A percentile compares a stretch with the other conserved stretches of the same genome.
Conservation (phyloP, 495 filamentous ascomycete genomes). For the Trypethelium eluteriae region DNA sequence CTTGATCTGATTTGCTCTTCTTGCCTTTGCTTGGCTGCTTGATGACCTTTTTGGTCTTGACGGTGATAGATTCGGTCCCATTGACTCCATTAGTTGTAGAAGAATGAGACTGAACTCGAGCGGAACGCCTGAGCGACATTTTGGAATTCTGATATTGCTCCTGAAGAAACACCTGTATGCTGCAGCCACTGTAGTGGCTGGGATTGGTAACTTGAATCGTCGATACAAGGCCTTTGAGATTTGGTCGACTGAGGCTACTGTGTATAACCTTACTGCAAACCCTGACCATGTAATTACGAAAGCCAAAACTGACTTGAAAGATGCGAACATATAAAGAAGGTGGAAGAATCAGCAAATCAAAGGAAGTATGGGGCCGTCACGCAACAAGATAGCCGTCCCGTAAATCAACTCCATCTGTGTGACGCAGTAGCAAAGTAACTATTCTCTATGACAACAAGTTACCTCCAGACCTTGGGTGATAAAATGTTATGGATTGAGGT, state of each 20-base stretch:
- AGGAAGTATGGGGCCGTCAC: neutral
- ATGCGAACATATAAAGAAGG: no score
- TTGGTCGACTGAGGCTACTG: neutral
- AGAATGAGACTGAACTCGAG: conserved; percentile 23
- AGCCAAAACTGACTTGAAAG: neutral
- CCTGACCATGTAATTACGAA: neutral
- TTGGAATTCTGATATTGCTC: neutral
- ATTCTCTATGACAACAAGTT: no score
- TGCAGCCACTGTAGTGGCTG: neutral
- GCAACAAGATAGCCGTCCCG: neutral
- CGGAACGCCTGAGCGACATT: conserved; percentile 34
- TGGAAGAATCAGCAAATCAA: neutral
- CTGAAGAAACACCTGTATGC: neutral
- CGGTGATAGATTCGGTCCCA: neutral
- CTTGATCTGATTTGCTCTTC: conserved; percentile 19
- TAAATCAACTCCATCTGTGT: no score
- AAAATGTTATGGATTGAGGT: neutral
- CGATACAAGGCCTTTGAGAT: neutral
- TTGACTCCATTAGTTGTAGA: neutral
- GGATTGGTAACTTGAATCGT: neutral
- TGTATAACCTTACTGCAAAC: neutral
- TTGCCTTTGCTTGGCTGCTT: conserved; percentile 15
- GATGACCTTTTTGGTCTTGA: neutral
- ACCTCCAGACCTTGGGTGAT: neutral
- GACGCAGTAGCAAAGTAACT: no score